phyloP scores from a whole-genome alignment of 495 filamentous ascomycete genomes.

The Tetracladium setigerum region DNA sequence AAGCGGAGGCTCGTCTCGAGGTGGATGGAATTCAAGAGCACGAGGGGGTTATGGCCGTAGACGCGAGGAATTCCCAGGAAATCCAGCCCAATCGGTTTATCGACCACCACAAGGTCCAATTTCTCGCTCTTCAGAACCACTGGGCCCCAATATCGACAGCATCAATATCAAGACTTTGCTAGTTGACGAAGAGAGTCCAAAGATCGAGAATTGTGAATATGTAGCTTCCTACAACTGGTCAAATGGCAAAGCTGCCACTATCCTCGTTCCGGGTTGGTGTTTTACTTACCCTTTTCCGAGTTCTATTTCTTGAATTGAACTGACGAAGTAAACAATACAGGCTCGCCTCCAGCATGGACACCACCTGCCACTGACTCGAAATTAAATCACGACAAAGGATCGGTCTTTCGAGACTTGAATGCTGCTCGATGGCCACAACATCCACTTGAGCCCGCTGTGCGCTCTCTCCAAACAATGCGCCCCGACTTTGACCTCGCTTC shows the following conservation, averaged over 20 bases:
- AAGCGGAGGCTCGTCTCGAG: not conserved
- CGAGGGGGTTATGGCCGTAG: conserved; percentile 15
- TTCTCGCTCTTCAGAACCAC: conserved; percentile 2
- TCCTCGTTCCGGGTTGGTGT: conserved; percentile 43
- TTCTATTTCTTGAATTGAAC: not conserved
- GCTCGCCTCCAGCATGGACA: conserved; percentile 41
- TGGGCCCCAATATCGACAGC: conserved; percentile 10
- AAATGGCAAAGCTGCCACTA: conserved; percentile 27
- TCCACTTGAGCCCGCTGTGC: conserved; percentile 52
- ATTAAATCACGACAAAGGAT: conserved; percentile 42
- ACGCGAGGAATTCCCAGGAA: conserved; percentile 5
- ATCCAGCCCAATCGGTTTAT: no score
- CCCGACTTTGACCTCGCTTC: conserved; percentile 28
- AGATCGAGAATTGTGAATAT: conserved; percentile 25
- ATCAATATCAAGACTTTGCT: conserved; percentile 7
- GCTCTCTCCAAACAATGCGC: conserved; percentile 30
- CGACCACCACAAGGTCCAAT: not conserved
- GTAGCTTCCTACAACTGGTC: conserved; percentile 48
- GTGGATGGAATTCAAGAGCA: no score
- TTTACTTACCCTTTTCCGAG: not conserved
- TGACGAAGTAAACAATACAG: conserved; percentile 15
- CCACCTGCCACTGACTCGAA: conserved; percentile 25
- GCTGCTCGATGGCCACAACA: conserved; percentile 46
- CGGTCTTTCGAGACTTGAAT: conserved; percentile 56
- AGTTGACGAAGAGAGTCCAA: conserved; percentile 1